phyloP scores from a whole-genome alignment of 305 asterid genomes.

The Fraxinus paxiana region DNA sequence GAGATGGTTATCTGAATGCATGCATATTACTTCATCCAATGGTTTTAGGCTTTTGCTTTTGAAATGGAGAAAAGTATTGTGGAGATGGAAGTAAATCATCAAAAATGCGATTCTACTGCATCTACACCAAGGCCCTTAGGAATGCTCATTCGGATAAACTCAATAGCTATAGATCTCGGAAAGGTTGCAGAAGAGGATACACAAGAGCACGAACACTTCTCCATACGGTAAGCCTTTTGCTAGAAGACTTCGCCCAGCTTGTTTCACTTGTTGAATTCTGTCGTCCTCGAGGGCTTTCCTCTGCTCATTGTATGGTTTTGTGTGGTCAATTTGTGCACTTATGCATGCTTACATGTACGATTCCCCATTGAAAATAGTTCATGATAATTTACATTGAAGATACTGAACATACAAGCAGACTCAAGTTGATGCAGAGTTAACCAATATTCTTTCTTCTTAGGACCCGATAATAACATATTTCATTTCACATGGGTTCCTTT shows the following conservation, averaged over 20 bases:
- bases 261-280: not conserved
- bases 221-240: slow-evolving; percentile 33
- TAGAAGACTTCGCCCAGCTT: not conserved
- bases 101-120: slow-evolving; percentile 4
- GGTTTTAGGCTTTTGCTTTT: slow-evolving; percentile 1
- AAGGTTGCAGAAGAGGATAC: slow-evolving; percentile 9
- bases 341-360: not conserved
- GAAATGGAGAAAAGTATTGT: not conserved
- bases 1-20: too few species aligned
- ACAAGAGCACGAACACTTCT: slow-evolving; percentile 27
- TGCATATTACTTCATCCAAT: not conserved
- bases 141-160: not conserved
- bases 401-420: not conserved
- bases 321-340: not conserved
- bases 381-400: not conserved
- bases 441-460: not conserved
- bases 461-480: not conserved
- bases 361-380: not conserved
- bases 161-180: slow-evolving; percentile 1
- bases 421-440: not conserved
- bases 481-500: not conserved
- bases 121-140: slow-evolving; percentile 6
- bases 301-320: not conserved
- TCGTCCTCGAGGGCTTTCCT: not conserved
- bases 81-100: slow-evolving; percentile 22